Conservation (phyloP, 371 early-diverging fungal genomes). For the Saksenaea vasiformis region DNA sequence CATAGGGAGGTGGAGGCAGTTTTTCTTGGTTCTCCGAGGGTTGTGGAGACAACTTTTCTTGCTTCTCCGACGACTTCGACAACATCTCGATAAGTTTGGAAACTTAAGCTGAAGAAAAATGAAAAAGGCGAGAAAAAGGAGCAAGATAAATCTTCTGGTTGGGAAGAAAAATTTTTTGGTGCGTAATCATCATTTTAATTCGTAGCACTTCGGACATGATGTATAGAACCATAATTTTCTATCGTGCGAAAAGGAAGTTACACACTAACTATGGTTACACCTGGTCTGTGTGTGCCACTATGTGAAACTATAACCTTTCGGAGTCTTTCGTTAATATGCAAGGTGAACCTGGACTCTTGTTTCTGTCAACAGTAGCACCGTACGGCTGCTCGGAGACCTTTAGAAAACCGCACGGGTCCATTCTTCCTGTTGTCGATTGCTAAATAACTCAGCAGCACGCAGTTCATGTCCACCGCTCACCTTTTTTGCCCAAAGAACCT, state of each 20-base stretch:
- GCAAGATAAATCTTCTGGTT: neutral
- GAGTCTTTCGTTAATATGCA: neutral
- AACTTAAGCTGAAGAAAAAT: neutral
- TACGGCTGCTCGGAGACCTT: neutral
- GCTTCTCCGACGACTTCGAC: neutral
- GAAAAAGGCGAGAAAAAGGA: neutral
- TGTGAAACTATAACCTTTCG: neutral
- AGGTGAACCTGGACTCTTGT: neutral
- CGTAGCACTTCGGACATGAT: slow-evolving; percentile 3
- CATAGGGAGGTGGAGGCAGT: neutral
- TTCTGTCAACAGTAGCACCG: neutral
- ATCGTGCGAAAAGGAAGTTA: neutral
- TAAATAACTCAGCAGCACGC: no score
- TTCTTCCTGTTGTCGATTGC: no score
- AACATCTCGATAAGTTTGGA: neutral
- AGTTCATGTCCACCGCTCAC: no score
- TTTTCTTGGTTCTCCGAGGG: neutral
- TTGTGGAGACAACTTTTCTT: neutral
- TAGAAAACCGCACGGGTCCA: no score
- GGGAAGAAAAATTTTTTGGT: neutral
- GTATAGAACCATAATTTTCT: neutral
- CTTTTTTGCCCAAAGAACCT: neutral
- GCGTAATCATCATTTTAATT: neutral
- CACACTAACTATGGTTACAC: neutral
- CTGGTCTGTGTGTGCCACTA: neutral